Conservation (phyloP, 495 filamentous ascomycete species). For the Monascus purpureus region DNA sequence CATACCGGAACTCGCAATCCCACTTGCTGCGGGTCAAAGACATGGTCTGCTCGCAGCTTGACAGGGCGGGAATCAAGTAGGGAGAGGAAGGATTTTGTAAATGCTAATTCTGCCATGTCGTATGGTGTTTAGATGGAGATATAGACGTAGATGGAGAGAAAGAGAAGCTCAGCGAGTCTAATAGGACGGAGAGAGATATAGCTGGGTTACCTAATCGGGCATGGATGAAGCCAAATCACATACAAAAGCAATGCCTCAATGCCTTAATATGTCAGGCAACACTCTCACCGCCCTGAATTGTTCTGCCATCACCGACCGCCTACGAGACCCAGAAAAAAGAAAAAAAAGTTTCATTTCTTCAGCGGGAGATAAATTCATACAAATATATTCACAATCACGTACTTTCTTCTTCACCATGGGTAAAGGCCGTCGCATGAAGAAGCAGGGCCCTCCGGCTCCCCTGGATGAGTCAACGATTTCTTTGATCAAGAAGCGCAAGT, state of each 20-base stretch:
- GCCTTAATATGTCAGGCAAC: no score
- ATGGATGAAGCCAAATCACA: no score
- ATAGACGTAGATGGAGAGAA: not conserved
- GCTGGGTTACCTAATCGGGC: slow-evolving; percentile 10
- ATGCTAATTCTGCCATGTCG: slow-evolving; percentile 72
- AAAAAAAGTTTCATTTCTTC: not conserved
- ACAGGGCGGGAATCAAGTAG: slow-evolving; percentile 59
- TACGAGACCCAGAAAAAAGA: no score
- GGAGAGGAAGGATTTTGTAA: slow-evolving; percentile 71
- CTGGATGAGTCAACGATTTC: slow-evolving; percentile 69
- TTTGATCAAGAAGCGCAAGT: slow-evolving; percentile 64
- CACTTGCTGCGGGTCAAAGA: slow-evolving; percentile 65
- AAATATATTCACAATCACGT: slow-evolving; percentile 8
- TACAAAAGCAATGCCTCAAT: slow-evolving; percentile 4
- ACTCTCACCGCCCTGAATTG: slow-evolving; percentile 17
- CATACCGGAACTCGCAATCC: slow-evolving; percentile 57
- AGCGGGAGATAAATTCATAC: not conserved
- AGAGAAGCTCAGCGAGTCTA: not conserved
- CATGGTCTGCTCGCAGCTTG: slow-evolving; percentile 71
- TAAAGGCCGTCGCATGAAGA: slow-evolving; percentile 79
- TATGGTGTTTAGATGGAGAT: not conserved
- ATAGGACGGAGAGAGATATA: not conserved
- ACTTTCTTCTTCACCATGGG: slow-evolving; percentile 50
- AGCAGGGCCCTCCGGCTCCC: slow-evolving; percentile 76
- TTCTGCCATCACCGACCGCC: not conserved